Evolutionary conservation across 768 basidiomycete genomes (phyloP), one percentile per base, ranked within the genome.

Genomic region (Lentinula raphanica): DNA sequence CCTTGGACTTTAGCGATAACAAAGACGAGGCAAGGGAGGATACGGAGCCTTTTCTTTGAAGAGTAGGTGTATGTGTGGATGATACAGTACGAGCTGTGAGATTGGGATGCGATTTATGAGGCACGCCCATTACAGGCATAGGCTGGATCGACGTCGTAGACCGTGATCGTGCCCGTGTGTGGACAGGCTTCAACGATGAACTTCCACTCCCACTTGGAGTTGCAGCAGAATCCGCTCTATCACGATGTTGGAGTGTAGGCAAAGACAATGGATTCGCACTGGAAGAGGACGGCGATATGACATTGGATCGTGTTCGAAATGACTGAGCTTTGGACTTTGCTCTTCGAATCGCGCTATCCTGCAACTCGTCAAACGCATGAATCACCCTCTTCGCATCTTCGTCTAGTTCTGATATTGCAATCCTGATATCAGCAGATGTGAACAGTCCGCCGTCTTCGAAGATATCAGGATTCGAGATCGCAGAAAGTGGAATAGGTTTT

Each of bases 351-450:
- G 83, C 79, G 49, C 74, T 81, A 32, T 83, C 72, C 69, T 91
- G 87, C 25, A 90, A 75, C 21, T 81, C 78, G 58, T 82, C 80
- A 63, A 91, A 91, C 6, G 87, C 87, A 46, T 86, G 82, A 28
- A 86, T 68, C 27, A 92, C 73, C 11, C 84, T 74, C 29, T 77
- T 71, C 11, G 80, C 82, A 64, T 91, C 89, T 25, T 80, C 78
- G 64, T 90, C 87, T 36, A 88, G 80, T 2, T 72, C 67, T 57
- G 79, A 74, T 54, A 92, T 86, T 57, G 85, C 83, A 19, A 72
- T 71, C 45, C 80, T 81, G 54, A 91, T 82, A 38, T 84, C 80
- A 56, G 76, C 77, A 49, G 81, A 70, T 17, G 83, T 80, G 56
- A 75, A 74, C 50, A 83, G 74, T 28, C 76, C 75, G 3, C 79